phyloP scores from a whole-genome alignment of 2,329 filamentous ascomycete species.

The Madurella mycetomatis region DNA sequence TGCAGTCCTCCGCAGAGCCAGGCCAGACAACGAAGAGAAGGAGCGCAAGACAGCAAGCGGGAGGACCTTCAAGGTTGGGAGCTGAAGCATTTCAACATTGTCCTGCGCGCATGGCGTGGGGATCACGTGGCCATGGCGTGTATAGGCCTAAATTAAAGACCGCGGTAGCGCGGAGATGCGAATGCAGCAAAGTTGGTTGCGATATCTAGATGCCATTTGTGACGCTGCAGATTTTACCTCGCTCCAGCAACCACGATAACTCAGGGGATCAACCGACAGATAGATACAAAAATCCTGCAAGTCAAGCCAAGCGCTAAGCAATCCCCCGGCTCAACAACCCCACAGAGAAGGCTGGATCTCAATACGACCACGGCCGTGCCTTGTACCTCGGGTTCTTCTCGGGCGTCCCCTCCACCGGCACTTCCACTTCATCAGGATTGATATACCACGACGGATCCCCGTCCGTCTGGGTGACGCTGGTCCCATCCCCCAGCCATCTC shows the following conservation, averaged over 20 bases:
- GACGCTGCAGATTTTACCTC: not conserved
- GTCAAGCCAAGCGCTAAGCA: not conserved
- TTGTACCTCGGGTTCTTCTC: constrained; percentile 35
- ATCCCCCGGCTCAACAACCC: not conserved
- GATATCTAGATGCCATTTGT: not conserved
- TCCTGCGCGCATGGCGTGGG: not conserved
- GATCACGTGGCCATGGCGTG: not conserved
- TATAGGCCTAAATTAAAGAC: constrained; percentile 1
- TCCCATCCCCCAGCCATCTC: constrained; percentile 41
- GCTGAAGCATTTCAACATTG: constrained; percentile 5
- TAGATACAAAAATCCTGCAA: not conserved
- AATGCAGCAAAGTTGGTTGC: constrained; percentile 32
- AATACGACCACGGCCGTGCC: constrained; percentile 36
- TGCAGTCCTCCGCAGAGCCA: constrained; percentile 86
- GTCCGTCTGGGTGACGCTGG: constrained; percentile 35
- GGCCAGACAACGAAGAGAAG: constrained; percentile 93
- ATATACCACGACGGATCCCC: constrained; percentile 40
- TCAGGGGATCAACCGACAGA: not conserved
- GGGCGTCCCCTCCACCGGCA: constrained; percentile 33
- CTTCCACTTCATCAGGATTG: constrained; percentile 35
- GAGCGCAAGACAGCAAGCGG: constrained; percentile 98
- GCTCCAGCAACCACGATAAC: too few relatives aligned
- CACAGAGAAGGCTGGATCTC: not conserved
- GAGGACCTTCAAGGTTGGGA: constrained; percentile 68
- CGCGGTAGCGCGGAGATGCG: constrained; percentile 4